Base-by-base conservation (phyloP, 306 rosid genomes). In the Vigna unguiculata region DNA sequence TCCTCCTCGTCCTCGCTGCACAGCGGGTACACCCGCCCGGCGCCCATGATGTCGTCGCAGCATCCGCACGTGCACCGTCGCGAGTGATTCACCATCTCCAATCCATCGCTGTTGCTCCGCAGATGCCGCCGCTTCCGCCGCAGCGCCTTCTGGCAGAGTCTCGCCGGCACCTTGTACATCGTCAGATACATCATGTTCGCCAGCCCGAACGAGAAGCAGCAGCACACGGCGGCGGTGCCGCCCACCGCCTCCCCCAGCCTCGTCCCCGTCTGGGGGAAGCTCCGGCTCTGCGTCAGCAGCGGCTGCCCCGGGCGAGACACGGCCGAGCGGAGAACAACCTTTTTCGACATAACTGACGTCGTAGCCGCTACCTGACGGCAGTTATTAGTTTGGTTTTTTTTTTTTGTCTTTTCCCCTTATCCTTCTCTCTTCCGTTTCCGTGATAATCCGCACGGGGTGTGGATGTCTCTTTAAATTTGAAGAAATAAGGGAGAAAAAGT, bases 231-330 rank as follows among this genome's bases (percentile, higher is more conserved):
- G 7, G 99, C 48, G 1, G 96, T 82, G 0, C 91, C 90, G 0
- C 99, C 99, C 8, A 91, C 90, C 0, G 88, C 90, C 82, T 95
- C 99, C 0, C 96, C 95, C 1, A 87, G 28, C 1, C 85, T 87
- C 13, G 74, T 67, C 2, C 52, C 36, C 0, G 86, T 21, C 47
- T 51, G 2, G 0, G 54, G 1, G 20, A 78, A 69, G 45, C 83
- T 74, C 28, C 72, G 7, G 38, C 41, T 43, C n/a, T 47, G 45
- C 2, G 6, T 81, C 24, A 90, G 49, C 5, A 77, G 72, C 2
- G 88, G 86, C 30, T 85, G 82, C 8, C 82, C 82, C 16, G 86
- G 84, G 71, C 52, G 14, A 12, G 80, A 65, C 1, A 14, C 17
- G 7, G 17, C 30, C 13, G 68, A 25, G 5, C 76, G 85, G 1